Base-by-base conservation (phyloP, 2,329 filamentous ascomycete species). In the Ophiostoma tasmaniense region DNA sequence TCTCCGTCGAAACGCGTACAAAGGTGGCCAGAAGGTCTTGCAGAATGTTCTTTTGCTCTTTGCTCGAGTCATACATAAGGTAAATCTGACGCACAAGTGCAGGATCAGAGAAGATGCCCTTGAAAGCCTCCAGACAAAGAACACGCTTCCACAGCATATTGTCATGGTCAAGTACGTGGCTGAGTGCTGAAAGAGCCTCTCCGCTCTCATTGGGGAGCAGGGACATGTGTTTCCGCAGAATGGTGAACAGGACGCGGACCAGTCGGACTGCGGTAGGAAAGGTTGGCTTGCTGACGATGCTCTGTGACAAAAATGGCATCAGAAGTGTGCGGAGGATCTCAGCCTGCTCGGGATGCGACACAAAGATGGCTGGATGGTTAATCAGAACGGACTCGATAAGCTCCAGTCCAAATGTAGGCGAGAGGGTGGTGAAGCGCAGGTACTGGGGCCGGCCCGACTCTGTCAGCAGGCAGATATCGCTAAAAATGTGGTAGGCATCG, bases 1-100 rank as follows among this genome's bases (percentile, higher is more conserved):
- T 97, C 76, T 99, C 95, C 0, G 93, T 93, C 68, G 94, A 94
- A 10, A 98, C 81, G 17, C 93, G 88, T n/a, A 98, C 95, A 75
- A 99, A 93, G 0, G 90, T 89, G 11, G 92, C 91, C 71, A 95
- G 90, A 71, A 97, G 83, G 69, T 93, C 90, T 74, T 91, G 90
- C 28, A 99, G 81, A 25, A 98, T 87, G 66, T 89, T 83, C 74
- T 89, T 94, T 74, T 90, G 87, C 3, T 86, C 89, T 61, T 91
- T 83, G 66, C 86, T 81, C 17, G 86, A 85, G 76, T 99, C 94
- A 73, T 92, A 98, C 20, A 90, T 82, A 7, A 87, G 83, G 76
- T 92, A 98, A 1, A 97, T 91, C 50, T 89, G 87, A 59, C 95
- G 83, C 1, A 97, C 83, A 28, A 97, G 83, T 13, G 85, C 84